Evolutionary conservation across 805 yeast genomes (phyloP).

Genomic region (Huiozyma naganishii): DNA sequence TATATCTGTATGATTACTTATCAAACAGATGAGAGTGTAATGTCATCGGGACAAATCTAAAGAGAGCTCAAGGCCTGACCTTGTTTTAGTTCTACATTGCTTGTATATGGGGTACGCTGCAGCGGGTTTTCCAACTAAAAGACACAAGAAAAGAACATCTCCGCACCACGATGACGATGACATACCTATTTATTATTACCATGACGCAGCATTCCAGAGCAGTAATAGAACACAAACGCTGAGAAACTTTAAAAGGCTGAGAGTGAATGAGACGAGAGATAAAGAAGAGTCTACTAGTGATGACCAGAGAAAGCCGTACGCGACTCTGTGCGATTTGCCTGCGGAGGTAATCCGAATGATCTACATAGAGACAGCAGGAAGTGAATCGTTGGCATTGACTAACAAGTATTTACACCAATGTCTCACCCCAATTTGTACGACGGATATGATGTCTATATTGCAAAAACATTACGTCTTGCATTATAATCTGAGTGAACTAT

Average conservation of each 20-base stretch:
- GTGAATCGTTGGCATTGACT: conserved; percentile 2
- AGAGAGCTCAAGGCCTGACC: too few species aligned
- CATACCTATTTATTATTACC: conserved; percentile 3
- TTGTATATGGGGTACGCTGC: conserved; percentile 12
- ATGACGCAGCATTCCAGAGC: not conserved
- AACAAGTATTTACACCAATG: conserved; percentile 11
- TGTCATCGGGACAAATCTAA: too few species aligned
- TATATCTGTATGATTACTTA: too few species aligned
- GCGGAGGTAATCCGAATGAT: conserved; percentile 9
- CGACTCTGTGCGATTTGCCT: conserved; percentile 6
- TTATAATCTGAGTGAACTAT: too few species aligned
- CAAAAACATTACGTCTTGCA: not conserved
- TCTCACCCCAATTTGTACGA: conserved; percentile 10
- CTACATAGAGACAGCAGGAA: conserved; percentile 4
- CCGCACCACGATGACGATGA: not conserved
- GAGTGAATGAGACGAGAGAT: not conserved
- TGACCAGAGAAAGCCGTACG: not conserved
- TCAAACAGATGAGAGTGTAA: too few species aligned
- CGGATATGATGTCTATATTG: not conserved
- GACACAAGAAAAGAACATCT: conserved; percentile 9
- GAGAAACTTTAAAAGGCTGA: too few species aligned
- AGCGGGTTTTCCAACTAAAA: conserved; percentile 13
- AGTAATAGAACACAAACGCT: not conserved
- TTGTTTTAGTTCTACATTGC: too few species aligned
- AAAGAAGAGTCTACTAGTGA: not conserved